Evolutionary conservation across 106 monocot genomes (phyloP).

Genomic region (Agapanthus africanus): DNA sequence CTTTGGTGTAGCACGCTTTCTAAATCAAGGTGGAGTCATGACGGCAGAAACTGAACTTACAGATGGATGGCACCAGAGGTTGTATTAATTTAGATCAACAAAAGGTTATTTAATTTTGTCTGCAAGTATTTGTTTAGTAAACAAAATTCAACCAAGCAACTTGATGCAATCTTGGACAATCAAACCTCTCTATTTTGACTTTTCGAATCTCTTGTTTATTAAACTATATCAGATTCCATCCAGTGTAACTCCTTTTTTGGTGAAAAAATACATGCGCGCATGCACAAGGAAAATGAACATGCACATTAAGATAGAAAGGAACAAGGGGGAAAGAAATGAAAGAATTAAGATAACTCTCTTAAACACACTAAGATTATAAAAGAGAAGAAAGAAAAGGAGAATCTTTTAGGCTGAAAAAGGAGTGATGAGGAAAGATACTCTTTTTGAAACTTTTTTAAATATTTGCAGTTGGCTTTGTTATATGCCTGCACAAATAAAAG

Average conservation of each 20-base stretch:
- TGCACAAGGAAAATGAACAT: too few relatives aligned
- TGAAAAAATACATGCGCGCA: too few relatives aligned
- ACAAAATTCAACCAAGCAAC: neutral
- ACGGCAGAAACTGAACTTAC: slow-evolving; percentile 94
- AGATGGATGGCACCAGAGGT: slow-evolving; percentile 99
- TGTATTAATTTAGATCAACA: slow-evolving; percentile 3
- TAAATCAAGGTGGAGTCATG: slow-evolving; percentile 66
- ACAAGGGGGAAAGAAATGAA: too few relatives aligned
- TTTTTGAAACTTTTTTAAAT: too few relatives aligned
- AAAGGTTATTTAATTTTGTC: neutral
- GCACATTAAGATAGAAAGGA: too few relatives aligned
- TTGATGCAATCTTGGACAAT: neutral
- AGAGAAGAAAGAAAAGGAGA: too few relatives aligned
- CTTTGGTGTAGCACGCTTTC: slow-evolving; percentile 88
- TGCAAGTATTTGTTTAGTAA: neutral
- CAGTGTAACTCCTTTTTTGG: neutral
- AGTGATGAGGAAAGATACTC: too few relatives aligned
- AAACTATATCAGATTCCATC: neutral
- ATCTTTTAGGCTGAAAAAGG: too few relatives aligned
- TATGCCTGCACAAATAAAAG: neutral
- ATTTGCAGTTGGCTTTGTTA: neutral
- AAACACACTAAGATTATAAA: too few relatives aligned
- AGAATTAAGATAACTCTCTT: too few relatives aligned
- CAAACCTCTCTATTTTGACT: neutral
- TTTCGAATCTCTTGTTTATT: neutral